A percentile compares a stretch with the other conserved stretches of the same genome.
Conservation (phyloP, 192 early-diverging fungal genomes). For the Funneliformis mosseae region DNA sequence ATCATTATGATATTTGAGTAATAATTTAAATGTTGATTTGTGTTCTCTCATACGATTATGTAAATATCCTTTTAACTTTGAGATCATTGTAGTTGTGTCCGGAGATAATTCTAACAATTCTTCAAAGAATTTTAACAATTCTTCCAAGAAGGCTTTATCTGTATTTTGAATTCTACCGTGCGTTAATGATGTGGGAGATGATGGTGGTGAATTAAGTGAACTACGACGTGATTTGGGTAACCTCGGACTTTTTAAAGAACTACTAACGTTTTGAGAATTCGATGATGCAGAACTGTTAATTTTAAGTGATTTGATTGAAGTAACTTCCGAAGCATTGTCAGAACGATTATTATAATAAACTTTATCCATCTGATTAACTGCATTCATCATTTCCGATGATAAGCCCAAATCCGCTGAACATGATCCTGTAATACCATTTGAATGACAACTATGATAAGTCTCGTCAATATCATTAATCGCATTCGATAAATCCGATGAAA, state of each 20-base stretch:
- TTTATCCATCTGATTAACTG: neutral
- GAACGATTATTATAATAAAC: too few species aligned
- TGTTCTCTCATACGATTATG: slow-evolving; percentile 11
- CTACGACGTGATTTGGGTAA: neutral
- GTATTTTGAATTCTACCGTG: neutral
- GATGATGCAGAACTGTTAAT: neutral
- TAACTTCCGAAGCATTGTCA: too few species aligned
- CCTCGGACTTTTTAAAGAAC: neutral
- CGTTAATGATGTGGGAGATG: neutral
- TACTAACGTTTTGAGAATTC: neutral
- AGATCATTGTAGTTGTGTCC: slow-evolving; percentile 2
- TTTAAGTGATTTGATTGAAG: neutral
- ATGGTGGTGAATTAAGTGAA: neutral
- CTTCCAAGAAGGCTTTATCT: slow-evolving; percentile 1
- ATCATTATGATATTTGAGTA: neutral
- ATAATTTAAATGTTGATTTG: slow-evolving; percentile 6
- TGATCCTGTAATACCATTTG: too few species aligned
- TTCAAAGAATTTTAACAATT: slow-evolving; percentile 12
- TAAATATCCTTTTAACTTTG: slow-evolving; percentile 8
- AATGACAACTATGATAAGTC: too few species aligned
- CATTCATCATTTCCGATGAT: neutral
- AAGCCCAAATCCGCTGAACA: neutral
- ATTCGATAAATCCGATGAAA: neutral
- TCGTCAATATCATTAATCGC: neutral
- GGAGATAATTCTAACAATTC: neutral